Percentiles rank a stretch among this genome's conserved stretches.
These are phyloP conservation scores for Yamadazyma siamensis DNA, from an alignment of 1,139 yeast genomes.

Conservation along the genomic window DNA sequence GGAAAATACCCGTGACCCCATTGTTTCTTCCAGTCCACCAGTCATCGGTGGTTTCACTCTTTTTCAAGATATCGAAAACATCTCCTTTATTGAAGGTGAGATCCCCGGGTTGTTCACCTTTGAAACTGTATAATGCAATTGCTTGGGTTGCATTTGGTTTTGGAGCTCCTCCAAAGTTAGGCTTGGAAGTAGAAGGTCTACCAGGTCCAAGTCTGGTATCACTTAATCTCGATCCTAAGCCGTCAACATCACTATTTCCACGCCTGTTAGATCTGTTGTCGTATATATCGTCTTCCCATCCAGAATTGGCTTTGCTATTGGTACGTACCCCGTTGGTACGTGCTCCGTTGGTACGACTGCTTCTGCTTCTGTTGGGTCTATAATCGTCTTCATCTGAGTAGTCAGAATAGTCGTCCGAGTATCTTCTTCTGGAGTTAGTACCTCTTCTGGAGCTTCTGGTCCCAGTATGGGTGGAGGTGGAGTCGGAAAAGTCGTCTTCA, in stretches of 20 bases:
- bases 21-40: slow-evolving; percentile 98
- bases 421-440: slow-evolving; percentile 28
- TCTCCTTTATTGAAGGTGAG: slow-evolving; percentile 92
- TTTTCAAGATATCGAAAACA: slow-evolving; percentile 81
- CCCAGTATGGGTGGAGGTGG: slow-evolving; percentile 30
- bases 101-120: slow-evolving; percentile 90
- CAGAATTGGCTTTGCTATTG: slow-evolving; percentile 16
- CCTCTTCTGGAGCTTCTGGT: slow-evolving; percentile 21
- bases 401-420: slow-evolving; percentile 42
- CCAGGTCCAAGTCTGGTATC: slow-evolving; percentile 35
- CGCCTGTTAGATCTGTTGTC: slow-evolving; percentile 38
- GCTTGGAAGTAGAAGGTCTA: slow-evolving; percentile 48
- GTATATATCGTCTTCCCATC: slow-evolving; percentile 84
- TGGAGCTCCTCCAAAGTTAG: slow-evolving; percentile 44
- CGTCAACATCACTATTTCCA: slow-evolving; percentile 33
- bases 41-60: slow-evolving; percentile 84
- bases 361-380: slow-evolving; percentile 8
- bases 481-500: slow-evolving; percentile 50
- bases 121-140: slow-evolving; percentile 81
- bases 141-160: slow-evolving; percentile 67
- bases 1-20: slow-evolving; percentile 87
- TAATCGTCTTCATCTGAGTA: slow-evolving; percentile 33
- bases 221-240: slow-evolving; percentile 29
- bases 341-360: slow-evolving; percentile 10
- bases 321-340: slow-evolving; percentile 7